Evolutionary conservation across 2,329 filamentous ascomycete species (phyloP).

Genomic region (Neurospora sp.): DNA sequence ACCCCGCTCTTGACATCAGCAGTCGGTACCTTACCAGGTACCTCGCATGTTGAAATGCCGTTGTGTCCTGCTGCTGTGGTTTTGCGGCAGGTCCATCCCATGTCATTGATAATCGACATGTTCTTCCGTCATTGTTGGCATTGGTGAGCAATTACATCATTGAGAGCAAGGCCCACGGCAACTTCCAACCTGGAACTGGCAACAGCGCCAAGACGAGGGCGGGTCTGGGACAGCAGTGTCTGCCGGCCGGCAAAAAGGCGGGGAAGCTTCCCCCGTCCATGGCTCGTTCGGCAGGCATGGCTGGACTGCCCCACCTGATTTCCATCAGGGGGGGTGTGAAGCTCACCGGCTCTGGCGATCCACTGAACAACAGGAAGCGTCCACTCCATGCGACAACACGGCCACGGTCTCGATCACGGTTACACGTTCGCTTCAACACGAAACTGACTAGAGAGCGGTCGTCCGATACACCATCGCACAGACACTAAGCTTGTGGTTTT

Average conservation of each 20-base stretch:
- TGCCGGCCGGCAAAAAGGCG: neutral
- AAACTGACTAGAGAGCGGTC: neutral
- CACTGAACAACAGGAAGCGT: neutral
- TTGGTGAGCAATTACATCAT: slow-evolving; percentile 16
- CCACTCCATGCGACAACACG: neutral
- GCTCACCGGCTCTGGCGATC: neutral
- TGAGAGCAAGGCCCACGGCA: neutral
- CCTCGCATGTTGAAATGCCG: neutral
- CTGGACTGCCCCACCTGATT: neutral
- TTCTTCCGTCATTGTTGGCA: slow-evolving; percentile 8
- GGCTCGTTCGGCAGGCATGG: neutral
- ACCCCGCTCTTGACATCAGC: neutral
- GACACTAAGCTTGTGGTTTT: neutral
- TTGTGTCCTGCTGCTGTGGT: neutral
- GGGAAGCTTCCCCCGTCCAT: neutral
- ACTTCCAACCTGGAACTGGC: neutral
- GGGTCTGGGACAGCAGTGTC: neutral
- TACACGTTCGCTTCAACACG: neutral
- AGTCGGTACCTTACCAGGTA: neutral
- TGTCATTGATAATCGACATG: neutral
- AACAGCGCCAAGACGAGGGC: neutral
- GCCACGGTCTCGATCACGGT: neutral
- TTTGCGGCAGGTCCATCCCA: neutral
- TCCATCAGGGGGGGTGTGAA: neutral
- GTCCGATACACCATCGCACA: neutral